Evolutionary conservation across 176 grass and related monocot species (phyloP).

Genomic region (Carex parvula): DNA sequence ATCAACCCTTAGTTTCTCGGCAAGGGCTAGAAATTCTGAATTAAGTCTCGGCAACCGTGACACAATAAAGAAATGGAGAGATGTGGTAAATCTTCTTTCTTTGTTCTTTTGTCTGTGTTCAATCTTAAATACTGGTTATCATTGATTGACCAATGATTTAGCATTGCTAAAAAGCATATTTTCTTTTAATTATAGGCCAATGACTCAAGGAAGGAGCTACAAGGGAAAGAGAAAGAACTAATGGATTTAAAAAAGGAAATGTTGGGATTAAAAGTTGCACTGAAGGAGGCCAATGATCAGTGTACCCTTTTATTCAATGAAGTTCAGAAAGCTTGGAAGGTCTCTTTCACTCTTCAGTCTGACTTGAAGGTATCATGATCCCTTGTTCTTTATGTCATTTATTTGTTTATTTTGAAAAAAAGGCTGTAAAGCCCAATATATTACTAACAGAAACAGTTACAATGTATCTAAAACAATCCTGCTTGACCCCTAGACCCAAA

Average conservation of each 20-base stretch:
- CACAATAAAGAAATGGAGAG: conserved; percentile 99
- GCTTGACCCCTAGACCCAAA: too few relatives aligned
- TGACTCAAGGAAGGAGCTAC: conserved; percentile 94
- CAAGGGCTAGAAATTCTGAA: conserved; percentile 94
- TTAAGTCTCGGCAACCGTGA: conserved; percentile 97
- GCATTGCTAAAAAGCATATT: conserved; percentile 12
- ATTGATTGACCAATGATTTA: conserved; percentile 70
- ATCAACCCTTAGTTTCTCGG: conserved; percentile 76
- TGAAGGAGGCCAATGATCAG: conserved; percentile 83
- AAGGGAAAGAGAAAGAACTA: conserved; percentile 90
- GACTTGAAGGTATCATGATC: conserved; percentile 67
- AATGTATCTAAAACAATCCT: too few relatives aligned
- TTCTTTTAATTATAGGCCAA: conserved; percentile 67
- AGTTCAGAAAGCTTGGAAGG: conserved; percentile 88
- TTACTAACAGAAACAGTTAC: too few relatives aligned
- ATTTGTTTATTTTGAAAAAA: too few relatives aligned
- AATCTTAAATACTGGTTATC: conserved; percentile 19
- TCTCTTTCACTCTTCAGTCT: conserved; percentile 82
- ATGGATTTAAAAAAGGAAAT: conserved; percentile 69
- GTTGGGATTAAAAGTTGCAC: conserved; percentile 65
- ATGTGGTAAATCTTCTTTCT: conserved; percentile 63
- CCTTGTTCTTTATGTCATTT: conserved; percentile 10
- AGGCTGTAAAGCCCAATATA: too few relatives aligned
- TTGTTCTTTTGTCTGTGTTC: neutral
- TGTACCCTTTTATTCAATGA: conserved; percentile 81